Conservation (phyloP, 2,329 filamentous ascomycete species). For the Hypocrella siamensis region DNA sequence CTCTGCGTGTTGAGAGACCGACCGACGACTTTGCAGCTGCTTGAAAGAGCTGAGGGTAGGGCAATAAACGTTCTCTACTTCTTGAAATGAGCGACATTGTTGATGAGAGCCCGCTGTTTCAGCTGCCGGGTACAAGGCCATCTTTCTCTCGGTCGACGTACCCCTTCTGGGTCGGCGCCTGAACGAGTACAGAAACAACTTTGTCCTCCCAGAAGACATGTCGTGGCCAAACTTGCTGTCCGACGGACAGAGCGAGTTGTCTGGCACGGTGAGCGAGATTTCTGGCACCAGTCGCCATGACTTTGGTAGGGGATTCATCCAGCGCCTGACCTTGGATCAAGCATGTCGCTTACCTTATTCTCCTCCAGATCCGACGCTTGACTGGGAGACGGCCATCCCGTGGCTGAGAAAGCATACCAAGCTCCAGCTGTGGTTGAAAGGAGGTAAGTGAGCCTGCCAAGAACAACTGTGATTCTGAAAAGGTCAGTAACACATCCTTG, state of each 20-base stretch:
- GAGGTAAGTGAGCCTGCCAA: conserved; percentile 13
- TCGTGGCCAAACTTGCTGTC: background rate
- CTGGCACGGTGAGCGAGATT: conserved; percentile 12
- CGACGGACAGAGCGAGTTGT: conserved; percentile 17
- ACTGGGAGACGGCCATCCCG: conserved; percentile 45
- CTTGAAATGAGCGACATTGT: background rate
- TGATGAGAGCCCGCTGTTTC: background rate
- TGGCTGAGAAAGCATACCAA: conserved; percentile 38
- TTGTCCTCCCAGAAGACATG: conserved; percentile 28
- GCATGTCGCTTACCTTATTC: background rate
- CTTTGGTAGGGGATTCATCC: background rate
- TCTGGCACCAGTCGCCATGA: background rate
- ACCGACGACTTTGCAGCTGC: conserved; percentile 7
- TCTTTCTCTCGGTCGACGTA: conserved; percentile 43
- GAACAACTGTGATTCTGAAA: conserved; percentile 17
- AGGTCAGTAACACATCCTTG: conserved; percentile 6
- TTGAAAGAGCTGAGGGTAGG: conserved; percentile 9
- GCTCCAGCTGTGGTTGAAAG: conserved; percentile 24
- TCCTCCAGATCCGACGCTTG: conserved; percentile 9
- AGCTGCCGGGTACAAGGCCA: conserved; percentile 26
- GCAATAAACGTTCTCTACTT: background rate
- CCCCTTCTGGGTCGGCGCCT: conserved; percentile 29
- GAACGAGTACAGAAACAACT: conserved; percentile 31
- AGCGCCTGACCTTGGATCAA: conserved; percentile 16
- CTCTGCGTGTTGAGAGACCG: conserved; percentile 10